Evolutionary conservation across 1,284 basidiomycete genomes (phyloP).

Genomic region (Leccinum pachyderme): DNA sequence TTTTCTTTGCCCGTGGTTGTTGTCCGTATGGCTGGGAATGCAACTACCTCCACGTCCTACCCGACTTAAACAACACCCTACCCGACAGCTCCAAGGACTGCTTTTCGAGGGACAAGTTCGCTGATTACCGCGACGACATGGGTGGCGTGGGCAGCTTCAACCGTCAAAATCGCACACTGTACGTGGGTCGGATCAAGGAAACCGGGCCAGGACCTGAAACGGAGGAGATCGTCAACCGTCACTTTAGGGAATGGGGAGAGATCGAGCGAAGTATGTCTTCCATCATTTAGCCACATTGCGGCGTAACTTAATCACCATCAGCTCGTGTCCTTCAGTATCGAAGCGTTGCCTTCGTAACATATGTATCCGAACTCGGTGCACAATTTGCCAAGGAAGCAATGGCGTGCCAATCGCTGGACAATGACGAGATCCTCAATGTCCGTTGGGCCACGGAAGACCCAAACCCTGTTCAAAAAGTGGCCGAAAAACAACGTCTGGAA

Average conservation of each 20-base stretch:
- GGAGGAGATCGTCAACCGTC: constrained; percentile 84
- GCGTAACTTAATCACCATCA: constrained; percentile 28
- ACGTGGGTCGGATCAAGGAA: constrained; percentile 93
- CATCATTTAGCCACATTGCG: constrained; percentile 1
- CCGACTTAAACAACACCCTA: constrained; percentile 64
- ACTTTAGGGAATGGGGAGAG: constrained; percentile 98
- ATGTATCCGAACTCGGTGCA: constrained; percentile 81
- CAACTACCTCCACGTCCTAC: constrained; percentile 89
- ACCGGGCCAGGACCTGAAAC: constrained; percentile 85
- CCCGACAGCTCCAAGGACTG: constrained; percentile 95
- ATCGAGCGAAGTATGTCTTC: constrained; percentile 81
- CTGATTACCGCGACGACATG: constrained; percentile 99
- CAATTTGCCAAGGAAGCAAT: constrained; percentile 99
- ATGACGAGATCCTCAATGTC: constrained; percentile 97
- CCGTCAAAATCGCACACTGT: constrained; percentile 91
- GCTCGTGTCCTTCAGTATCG: constrained; percentile 93
- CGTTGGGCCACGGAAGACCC: constrained; percentile 98
- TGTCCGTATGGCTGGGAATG: constrained; percentile 98
- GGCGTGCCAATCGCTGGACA: constrained; percentile 97
- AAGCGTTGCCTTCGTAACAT: constrained; percentile 97
- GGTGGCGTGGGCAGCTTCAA: constrained; percentile 97
- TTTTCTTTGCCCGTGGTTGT: constrained; percentile 95
- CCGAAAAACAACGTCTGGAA: constrained; percentile 80
- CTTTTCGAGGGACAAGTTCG: constrained; percentile 96
- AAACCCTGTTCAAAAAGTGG: constrained; percentile 83